Base-by-base conservation (phyloP, 139 green algal species). In the Tetradesmus obliquus region DNA sequence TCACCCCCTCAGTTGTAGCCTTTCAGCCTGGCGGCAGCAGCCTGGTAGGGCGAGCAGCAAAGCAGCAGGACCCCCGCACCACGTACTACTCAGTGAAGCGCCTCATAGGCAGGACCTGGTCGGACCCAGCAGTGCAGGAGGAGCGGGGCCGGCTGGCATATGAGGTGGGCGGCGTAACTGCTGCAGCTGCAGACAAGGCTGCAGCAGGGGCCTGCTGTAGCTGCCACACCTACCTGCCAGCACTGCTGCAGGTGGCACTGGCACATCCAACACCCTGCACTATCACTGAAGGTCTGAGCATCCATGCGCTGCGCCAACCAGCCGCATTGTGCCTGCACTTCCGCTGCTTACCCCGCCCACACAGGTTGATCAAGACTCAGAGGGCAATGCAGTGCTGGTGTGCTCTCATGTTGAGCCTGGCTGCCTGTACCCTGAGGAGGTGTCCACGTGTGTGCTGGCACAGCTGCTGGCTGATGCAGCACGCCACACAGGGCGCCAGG, bases 81-180 rank as follows among this genome's bases (percentile, higher is more conserved):
- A 99, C 97, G 5, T 98, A 97, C 76, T 97, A 97, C 88, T 98
- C 96, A n/a, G 96, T 98, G 1, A 99, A 99, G 88, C 92, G 97
- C 0, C 90, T 99, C n/a, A 97, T 99, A 12, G 97, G 97, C 0
- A 79, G 94, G 3, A 13, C 72, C 0, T 92, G 87, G 3, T 62
- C 93, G 20, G 95, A 97, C 83, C 92, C 91, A 45, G 86, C 90
- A 3, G 95, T 96, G 55, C 76, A 95, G 80, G 84, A 97, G 79
- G 95, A 97, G 58, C 54, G 24, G 0, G 5, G 5, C 0, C 87
- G 93, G 19, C 87, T 98, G 83, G 88, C 96, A 6, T 98, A 95
- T 87, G 90, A 94, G 88, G 92, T 95, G 76, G 12, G 80, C 32
- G 7, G 17, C 3, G 66, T 22, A 32, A 5, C 15, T 76, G 66